Conservation (phyloP, 352 stramenopile species). For the Phytophthora multivora region DNA sequence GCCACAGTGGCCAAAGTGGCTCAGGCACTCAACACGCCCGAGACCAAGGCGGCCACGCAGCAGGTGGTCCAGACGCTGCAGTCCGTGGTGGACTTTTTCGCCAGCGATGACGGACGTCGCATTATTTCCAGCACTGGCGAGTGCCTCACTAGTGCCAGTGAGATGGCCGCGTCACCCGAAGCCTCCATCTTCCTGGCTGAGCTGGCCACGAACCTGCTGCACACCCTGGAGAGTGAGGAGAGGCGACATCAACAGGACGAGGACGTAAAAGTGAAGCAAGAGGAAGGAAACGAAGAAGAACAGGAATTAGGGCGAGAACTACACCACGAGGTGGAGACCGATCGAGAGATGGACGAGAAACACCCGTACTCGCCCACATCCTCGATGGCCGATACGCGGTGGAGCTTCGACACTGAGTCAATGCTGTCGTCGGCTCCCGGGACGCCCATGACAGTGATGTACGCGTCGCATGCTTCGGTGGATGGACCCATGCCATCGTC, state of each 20-base stretch:
- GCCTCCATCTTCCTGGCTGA: conserved; percentile 78
- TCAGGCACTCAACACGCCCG: conserved; percentile 74
- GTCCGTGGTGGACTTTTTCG: conserved; percentile 77
- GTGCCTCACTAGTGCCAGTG: conserved; percentile 51
- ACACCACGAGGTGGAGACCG: conserved; percentile 8
- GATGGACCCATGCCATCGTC: conserved; percentile 14
- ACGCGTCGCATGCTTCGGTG: conserved; percentile 10
- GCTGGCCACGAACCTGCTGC: conserved; percentile 73
- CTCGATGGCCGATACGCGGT: conserved; percentile 51
- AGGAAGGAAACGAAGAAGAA: conserved; percentile 10
- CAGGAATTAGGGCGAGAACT: conserved; percentile 18
- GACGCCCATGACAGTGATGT: conserved; percentile 34
- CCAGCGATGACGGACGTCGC: conserved; percentile 57
- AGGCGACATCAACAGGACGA: conserved; percentile 26
- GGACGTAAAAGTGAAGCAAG: conserved; percentile 12
- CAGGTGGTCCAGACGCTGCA: conserved; percentile 72
- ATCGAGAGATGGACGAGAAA: conserved; percentile 25
- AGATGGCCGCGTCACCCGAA: conserved; percentile 72
- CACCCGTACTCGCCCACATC: conserved; percentile 44
- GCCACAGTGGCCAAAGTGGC: conserved; percentile 66
- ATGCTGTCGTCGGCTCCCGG: conserved; percentile 41
- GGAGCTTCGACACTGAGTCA: conserved; percentile 65
- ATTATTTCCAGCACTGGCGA: conserved; percentile 61
- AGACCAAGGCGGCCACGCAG: conserved; percentile 65
- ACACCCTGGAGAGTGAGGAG: conserved; percentile 66